These are phyloP conservation scores for Cyphellophora attinorum DNA, from an alignment of 2,329 filamentous ascomycete genomes.

Conservation along the genomic window DNA sequence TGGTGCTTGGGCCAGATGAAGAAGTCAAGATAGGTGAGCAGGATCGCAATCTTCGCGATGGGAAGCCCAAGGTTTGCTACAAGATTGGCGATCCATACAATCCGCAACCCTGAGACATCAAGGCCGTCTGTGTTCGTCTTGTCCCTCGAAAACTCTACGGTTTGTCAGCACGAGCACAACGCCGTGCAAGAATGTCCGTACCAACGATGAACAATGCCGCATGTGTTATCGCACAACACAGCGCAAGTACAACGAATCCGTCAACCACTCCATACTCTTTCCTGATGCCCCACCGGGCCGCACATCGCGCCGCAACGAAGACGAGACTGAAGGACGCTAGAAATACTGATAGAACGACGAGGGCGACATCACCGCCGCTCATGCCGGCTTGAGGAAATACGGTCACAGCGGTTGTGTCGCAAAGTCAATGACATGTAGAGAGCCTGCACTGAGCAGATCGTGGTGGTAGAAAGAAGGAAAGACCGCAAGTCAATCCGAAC, in stretches of 20 bases:
- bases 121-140: neutral
- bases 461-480: too few relatives aligned
- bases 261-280: neutral
- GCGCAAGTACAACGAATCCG: neutral
- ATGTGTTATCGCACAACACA: neutral
- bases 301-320: neutral
- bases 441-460: too few relatives aligned
- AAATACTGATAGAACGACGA: neutral
- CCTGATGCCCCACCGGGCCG: neutral
- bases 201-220: neutral
- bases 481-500: too few relatives aligned
- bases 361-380: conserved; percentile 1
- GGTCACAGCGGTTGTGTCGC: too few relatives aligned
- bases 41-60: neutral
- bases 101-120: neutral
- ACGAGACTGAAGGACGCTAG: neutral
- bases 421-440: too few relatives aligned
- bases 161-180: neutral
- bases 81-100: neutral
- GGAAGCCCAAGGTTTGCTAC: neutral
- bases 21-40: neutral
- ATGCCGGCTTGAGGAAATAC: too few relatives aligned
- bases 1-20: conserved; percentile 1
- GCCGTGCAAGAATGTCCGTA: neutral
- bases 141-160: neutral